A percentile compares a stretch with the other conserved stretches of the same genome.
Conservation (phyloP, 2,329 filamentous ascomycete genomes). For the Arthrobotrys musiformis region DNA sequence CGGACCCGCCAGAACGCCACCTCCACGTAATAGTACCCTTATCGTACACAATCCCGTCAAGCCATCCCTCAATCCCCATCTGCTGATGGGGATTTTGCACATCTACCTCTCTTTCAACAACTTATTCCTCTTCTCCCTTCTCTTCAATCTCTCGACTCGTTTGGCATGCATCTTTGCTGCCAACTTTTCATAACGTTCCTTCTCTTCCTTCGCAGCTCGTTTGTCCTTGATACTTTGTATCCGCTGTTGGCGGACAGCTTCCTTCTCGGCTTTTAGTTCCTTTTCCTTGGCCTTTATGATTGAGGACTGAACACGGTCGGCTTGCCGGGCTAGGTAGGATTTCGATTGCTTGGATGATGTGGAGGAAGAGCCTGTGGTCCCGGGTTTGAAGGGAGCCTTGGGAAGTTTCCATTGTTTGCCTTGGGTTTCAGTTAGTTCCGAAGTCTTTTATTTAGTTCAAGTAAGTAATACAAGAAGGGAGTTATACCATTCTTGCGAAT, state of each 20-base stretch:
- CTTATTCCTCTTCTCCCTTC: slow-evolving; percentile 96
- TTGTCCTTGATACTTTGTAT: slow-evolving; percentile 85
- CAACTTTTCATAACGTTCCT: slow-evolving; percentile 90
- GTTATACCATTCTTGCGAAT: slow-evolving; percentile 83
- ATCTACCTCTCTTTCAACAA: slow-evolving; percentile 68
- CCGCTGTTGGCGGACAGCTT: slow-evolving; percentile 82
- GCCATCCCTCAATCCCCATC: background rate
- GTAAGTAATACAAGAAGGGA: background rate
- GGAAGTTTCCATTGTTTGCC: slow-evolving; percentile 93
- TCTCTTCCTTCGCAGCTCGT: slow-evolving; percentile 88
- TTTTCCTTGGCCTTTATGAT: slow-evolving; percentile 93
- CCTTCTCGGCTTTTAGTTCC: slow-evolving; percentile 95
- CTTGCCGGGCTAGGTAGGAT: slow-evolving; percentile 64
- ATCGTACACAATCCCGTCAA: slow-evolving; percentile 1
- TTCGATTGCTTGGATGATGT: slow-evolving; percentile 78
- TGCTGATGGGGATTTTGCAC: background rate
- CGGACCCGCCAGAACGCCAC: slow-evolving; percentile 8
- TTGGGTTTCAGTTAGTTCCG: slow-evolving; percentile 62
- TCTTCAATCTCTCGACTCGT: slow-evolving; percentile 89
- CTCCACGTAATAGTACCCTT: background rate
- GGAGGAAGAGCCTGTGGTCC: slow-evolving; percentile 73
- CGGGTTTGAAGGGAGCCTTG: slow-evolving; percentile 86
- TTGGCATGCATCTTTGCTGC: slow-evolving; percentile 98
- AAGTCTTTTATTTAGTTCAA: slow-evolving; percentile 52
- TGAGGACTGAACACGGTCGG: slow-evolving; percentile 61